Percentiles rank a stretch among this genome's conserved stretches.
These are phyloP conservation scores for Talaromyces sp. DNA, from an alignment of 2,329 filamentous ascomycete species.

Conservation along the genomic window DNA sequence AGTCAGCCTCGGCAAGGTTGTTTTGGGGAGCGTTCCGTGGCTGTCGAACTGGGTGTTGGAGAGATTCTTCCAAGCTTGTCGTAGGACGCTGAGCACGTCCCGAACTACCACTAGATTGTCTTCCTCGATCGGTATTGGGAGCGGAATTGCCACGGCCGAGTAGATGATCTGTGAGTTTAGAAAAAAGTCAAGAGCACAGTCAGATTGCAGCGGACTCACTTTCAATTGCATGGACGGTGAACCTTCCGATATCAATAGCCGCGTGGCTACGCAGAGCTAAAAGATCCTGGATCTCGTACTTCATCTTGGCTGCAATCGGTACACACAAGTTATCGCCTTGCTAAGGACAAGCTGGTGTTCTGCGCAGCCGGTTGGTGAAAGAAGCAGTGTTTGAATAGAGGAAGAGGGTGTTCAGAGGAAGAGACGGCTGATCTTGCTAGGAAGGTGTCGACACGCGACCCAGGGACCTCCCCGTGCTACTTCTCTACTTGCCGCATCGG, in stretches of 20 bases:
- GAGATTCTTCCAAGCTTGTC: constrained; percentile 10
- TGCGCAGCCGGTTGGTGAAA: background rate
- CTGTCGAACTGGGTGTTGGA: constrained; percentile 23
- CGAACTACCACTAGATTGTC: constrained; percentile 6
- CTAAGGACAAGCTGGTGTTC: background rate
- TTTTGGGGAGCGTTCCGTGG: constrained; percentile 28
- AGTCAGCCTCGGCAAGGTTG: constrained; percentile 27
- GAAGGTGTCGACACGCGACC: background rate
- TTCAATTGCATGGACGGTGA: constrained; percentile 22
- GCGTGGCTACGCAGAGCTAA: constrained; percentile 27
- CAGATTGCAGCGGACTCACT: constrained; percentile 19
- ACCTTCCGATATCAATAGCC: constrained; percentile 20
- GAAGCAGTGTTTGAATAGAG: background rate
- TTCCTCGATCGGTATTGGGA: constrained; percentile 20
- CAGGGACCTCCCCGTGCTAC: background rate
- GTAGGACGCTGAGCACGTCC: constrained; percentile 4
- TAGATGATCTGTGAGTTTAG: constrained; percentile 17
- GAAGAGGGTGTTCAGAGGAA: background rate
- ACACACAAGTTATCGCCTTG: background rate
- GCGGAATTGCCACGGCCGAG: constrained; percentile 16
- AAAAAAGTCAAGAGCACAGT: background rate
- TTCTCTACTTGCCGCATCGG: constrained; percentile 1
- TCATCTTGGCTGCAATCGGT: constrained; percentile 16
- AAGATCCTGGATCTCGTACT: constrained; percentile 33
- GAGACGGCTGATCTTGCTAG: background rate